Evolutionary conservation across 2,329 filamentous ascomycete species (phyloP).

Genomic region (Microcera coccophila): DNA sequence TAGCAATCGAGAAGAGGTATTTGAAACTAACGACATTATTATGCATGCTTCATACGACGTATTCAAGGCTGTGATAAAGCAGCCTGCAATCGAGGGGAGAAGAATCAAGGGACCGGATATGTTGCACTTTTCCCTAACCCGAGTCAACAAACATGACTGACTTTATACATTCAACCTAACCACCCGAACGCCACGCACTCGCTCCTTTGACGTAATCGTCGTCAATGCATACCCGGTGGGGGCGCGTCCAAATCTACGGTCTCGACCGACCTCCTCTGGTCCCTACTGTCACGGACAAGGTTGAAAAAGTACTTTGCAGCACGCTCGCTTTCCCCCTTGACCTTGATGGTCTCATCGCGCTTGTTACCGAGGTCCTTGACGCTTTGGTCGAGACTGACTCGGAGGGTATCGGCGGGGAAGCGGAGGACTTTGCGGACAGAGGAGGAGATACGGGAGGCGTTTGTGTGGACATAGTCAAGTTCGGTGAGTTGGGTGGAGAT

Average conservation of each 20-base stretch:
- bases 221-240: slow-evolving; percentile 36
- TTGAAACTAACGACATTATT: slow-evolving; percentile 18
- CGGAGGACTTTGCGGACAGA: slow-evolving; percentile 87
- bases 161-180: slow-evolving; percentile 3
- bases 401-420: slow-evolving; percentile 80
- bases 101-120: slow-evolving; percentile 2
- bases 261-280: slow-evolving; percentile 48
- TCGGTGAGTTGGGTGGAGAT: slow-evolving; percentile 74
- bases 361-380: slow-evolving; percentile 78
- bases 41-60: slow-evolving; percentile 5
- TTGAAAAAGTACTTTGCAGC: slow-evolving; percentile 89
- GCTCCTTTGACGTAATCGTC: too few relatives aligned
- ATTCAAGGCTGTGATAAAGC: slow-evolving; percentile 2
- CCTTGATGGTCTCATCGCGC: slow-evolving; percentile 78
- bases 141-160: slow-evolving; percentile 4
- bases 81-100: slow-evolving; percentile 10
- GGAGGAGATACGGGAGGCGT: slow-evolving; percentile 76
- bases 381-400: slow-evolving; percentile 75
- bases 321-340: slow-evolving; percentile 76
- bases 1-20: neutral
- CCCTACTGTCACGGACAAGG: slow-evolving; percentile 63
- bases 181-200: slow-evolving; percentile 12
- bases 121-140: slow-evolving; percentile 6
- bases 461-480: slow-evolving; percentile 89
- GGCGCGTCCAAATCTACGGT: slow-evolving; percentile 54